Conservation (phyloP, 495 filamentous ascomycete genomes). For the Xylaria scruposa region DNA sequence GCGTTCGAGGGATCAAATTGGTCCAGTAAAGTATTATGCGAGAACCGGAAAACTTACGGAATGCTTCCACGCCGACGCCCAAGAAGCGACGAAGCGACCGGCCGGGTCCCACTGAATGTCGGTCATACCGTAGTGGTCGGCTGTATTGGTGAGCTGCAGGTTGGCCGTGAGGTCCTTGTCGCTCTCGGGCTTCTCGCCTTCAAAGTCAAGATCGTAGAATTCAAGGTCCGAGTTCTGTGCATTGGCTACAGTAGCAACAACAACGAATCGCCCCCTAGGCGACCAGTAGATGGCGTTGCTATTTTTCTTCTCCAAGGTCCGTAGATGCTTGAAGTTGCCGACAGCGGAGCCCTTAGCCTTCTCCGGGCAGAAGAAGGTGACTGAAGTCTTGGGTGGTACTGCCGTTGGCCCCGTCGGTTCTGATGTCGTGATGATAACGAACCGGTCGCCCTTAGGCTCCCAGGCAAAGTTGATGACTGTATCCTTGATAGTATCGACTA, state of each 20-base stretch:
- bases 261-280: constrained; percentile 93
- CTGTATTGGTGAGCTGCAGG: constrained; percentile 87
- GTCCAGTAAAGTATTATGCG: too few relatives aligned
- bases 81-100: constrained; percentile 89
- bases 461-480: constrained; percentile 99
- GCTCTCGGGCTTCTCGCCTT: constrained; percentile 90
- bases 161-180: constrained; percentile 96
- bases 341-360: constrained; percentile 77
- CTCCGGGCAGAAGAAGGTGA: constrained; percentile 95
- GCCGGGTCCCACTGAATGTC: constrained; percentile 98
- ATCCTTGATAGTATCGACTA: constrained; percentile 95
- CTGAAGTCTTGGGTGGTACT: constrained; percentile 89
- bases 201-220: constrained; percentile 97
- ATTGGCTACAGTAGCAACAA: constrained; percentile 89
- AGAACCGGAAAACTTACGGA: constrained; percentile 63
- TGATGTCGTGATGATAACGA: constrained; percentile 94
- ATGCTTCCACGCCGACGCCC: constrained; percentile 94
- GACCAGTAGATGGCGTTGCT: constrained; percentile 99
- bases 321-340: constrained; percentile 94
- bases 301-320: constrained; percentile 96
- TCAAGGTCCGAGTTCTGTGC: constrained; percentile 93
- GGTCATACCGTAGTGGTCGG: constrained; percentile 95
- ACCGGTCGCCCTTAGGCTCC: constrained; percentile 96
- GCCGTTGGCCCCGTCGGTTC: constrained; percentile 79
- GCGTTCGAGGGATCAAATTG: constrained; percentile 28